phyloP scores from a whole-genome alignment of 768 basidiomycete genomes.

The Tylopilus rubrobrunneus region DNA sequence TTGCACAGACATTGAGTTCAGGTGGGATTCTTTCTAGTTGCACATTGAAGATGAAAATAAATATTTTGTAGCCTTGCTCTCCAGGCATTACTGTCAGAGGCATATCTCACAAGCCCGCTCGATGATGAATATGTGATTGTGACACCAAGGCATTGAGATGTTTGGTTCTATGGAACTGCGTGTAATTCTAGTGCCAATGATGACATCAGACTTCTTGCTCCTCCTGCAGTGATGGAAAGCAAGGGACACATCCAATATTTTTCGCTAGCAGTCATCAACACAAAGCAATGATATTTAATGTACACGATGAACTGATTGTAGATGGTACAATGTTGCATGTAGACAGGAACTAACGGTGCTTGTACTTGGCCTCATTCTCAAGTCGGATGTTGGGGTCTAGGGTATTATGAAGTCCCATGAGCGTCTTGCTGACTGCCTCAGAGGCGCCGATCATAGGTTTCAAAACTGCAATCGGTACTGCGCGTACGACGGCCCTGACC shows the following conservation, averaged over 20 bases:
- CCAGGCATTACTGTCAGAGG: conserved; percentile 23
- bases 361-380: conserved; percentile 94
- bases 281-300: conserved; percentile 2
- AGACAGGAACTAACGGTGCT: conserved; percentile 53
- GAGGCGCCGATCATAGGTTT: conserved; percentile 98
- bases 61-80: conserved; percentile 14
- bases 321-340: conserved; percentile 19
- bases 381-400: conserved; percentile 80
- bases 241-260: neutral
- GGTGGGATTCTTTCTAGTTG: conserved; percentile 11
- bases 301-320: conserved; percentile 15
- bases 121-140: conserved; percentile 28
- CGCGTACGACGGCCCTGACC: conserved; percentile 90
- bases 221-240: neutral
- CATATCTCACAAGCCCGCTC: conserved; percentile 29
- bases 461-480: conserved; percentile 94
- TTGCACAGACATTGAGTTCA: conserved; percentile 20
- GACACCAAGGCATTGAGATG: conserved; percentile 23
- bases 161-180: neutral
- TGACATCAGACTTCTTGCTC: neutral
- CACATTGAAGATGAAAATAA: neutral
- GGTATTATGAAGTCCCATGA: conserved; percentile 90
- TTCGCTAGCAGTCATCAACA: neutral
- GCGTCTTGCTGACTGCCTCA: conserved; percentile 93
- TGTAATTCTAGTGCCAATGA: neutral